Conservation (phyloP, 495 filamentous ascomycete genomes). For the Umbilicaria muhlenbergii region DNA sequence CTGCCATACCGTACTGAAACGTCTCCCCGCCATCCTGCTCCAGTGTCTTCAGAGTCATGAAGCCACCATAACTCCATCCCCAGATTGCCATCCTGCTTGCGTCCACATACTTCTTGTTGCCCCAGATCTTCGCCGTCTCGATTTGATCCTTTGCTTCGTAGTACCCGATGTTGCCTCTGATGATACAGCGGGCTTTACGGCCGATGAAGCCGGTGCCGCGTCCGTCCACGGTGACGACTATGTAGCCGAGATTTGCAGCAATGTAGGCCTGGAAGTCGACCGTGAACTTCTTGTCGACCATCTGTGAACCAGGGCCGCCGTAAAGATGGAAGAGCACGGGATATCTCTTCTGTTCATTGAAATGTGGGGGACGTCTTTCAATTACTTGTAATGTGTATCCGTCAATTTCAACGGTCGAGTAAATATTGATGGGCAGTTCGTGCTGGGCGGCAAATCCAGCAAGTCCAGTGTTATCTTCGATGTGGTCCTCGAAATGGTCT, state of each 20-base stretch:
- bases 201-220: constrained; percentile 87
- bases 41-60: constrained; percentile 91
- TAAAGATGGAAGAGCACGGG: constrained; percentile 92
- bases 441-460: constrained; percentile 52
- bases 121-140: constrained; percentile 75
- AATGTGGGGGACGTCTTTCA: constrained; percentile 81
- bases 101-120: constrained; percentile 70
- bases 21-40: constrained; percentile 80
- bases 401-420: constrained; percentile 71
- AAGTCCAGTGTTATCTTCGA: constrained; percentile 65
- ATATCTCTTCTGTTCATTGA: constrained; percentile 71
- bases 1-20: constrained; percentile 93
- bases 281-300: constrained; percentile 61
- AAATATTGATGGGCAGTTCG: constrained; percentile 73
- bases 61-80: constrained; percentile 97
- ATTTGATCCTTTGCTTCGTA: constrained; percentile 88
- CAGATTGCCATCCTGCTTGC: constrained; percentile 73
- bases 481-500: constrained; percentile 35
- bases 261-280: constrained; percentile 89
- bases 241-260: constrained; percentile 74
- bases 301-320: constrained; percentile 78
- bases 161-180: constrained; percentile 70
- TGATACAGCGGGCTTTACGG: constrained; percentile 62
- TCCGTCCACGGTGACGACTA: constrained; percentile 90
- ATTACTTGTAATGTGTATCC: constrained; percentile 68